Conservation (phyloP, 192 early-diverging fungal genomes). For the Umbelopsis sp. region DNA sequence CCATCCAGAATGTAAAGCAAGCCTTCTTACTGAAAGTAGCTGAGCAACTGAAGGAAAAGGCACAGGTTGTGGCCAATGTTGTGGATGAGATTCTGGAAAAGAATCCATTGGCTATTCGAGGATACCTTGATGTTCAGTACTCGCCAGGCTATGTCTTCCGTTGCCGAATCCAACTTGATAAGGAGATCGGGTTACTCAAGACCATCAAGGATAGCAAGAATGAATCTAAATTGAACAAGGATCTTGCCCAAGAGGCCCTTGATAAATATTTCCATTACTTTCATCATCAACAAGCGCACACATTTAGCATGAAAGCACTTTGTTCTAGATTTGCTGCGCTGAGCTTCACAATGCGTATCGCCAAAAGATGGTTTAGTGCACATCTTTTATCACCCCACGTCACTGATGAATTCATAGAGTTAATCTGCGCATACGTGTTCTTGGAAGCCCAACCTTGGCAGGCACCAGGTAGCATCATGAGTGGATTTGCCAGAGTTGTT, state of each 20-base stretch:
- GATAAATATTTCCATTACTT: constrained; percentile 52
- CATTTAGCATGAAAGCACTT: constrained; percentile 69
- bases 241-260: constrained; percentile 51
- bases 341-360: constrained; percentile 78
- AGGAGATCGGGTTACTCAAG: constrained; percentile 67
- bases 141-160: constrained; percentile 78
- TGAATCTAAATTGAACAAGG: constrained; percentile 43
- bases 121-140: constrained; percentile 73
- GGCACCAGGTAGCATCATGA: constrained; percentile 63
- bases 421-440: constrained; percentile 74
- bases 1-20: constrained; percentile 88
- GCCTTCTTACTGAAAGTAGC: constrained; percentile 85
- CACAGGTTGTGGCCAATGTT: constrained; percentile 46
- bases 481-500: constrained; percentile 80
- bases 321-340: constrained; percentile 76
- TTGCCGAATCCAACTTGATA: constrained; percentile 71
- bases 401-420: constrained; percentile 77
- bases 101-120: constrained; percentile 35
- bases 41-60: constrained; percentile 55
- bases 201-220: constrained; percentile 52
- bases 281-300: constrained; percentile 53
- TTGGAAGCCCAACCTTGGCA: constrained; percentile 59
- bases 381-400: constrained; percentile 79
- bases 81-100: constrained; percentile 56
- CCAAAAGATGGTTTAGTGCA: constrained; percentile 88